Base-by-base conservation (phyloP, 345 rosid species). In the Ceriops zippeliana region DNA sequence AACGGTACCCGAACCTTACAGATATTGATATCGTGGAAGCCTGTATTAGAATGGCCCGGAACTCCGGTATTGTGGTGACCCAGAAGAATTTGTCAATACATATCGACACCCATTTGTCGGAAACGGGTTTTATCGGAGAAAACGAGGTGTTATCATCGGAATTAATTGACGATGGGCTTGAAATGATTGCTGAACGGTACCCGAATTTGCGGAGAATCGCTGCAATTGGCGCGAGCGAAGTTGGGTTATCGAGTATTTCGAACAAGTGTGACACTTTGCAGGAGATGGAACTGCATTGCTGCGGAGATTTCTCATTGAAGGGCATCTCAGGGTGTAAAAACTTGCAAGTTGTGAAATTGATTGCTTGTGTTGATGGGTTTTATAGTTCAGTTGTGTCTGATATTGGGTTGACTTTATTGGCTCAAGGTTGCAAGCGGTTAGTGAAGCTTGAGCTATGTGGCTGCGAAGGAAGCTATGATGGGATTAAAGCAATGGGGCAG, bases 401-500 rank as follows among this genome's bases (percentile, higher is more conserved):
- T 81, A 86, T 96, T 22, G 99, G 99, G 49, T 66, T 96, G 65
- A 96, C 97, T 3, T 87, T 92, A 47, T 70, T 96, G 76, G 98
- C 97, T 5, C 98, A 90, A 65, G 99, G 97, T 67, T 92, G 98
- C 62, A 87, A 76, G 82, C 83, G 97, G 71, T 71, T 96, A 52
- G 92, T 92, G 80, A 92, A 84, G 95, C 89, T 96, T 57, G 98
- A 96, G 83, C 87, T 92, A 7, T 75, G 78, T 63, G 91, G 98
- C 35, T 92, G 99, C 42, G 88, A 85, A 71, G 99, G 99, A 58
- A 91, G 98, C 52, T 92, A 85, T 27, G 96, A 89, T 69, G 99
- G 98, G 84, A 83, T 92, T 53, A 96, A 90, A 63, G 99, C 97
- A 6, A 85, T 96, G 3, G 99, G 97, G 6, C 88, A 87, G 73